Conservation (phyloP, 306 rosid genomes). For the Rosa persica region DNA sequence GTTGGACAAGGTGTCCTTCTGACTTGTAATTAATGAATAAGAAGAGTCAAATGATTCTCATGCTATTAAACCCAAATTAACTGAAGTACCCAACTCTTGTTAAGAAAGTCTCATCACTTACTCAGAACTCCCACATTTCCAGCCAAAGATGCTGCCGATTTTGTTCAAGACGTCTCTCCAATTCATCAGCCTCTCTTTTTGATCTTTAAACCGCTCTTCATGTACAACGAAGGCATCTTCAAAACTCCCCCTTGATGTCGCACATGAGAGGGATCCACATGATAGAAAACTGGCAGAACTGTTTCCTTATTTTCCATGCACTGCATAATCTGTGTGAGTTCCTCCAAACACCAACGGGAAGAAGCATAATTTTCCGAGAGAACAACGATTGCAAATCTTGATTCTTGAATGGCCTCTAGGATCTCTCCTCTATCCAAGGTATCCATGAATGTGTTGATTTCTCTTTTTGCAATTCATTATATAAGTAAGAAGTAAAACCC, state of each 20-base stretch:
- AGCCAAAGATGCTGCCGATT: background rate
- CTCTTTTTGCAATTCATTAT: background rate
- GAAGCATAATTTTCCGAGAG: background rate
- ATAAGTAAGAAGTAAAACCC: background rate
- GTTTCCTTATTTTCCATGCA: background rate
- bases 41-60: too few species aligned
- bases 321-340: background rate
- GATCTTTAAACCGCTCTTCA: too few species aligned
- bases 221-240: too few species aligned
- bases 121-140: background rate
- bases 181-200: background rate
- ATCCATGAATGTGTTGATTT: background rate
- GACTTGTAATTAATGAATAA: too few species aligned
- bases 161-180: background rate
- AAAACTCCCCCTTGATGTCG: background rate
- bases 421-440: too few species aligned
- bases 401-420: background rate
- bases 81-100: too few species aligned
- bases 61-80: too few species aligned
- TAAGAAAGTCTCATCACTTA: too few species aligned
- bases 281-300: background rate
- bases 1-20: too few species aligned
- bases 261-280: background rate
- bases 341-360: background rate
- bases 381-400: background rate